Percentiles rank a stretch among this genome's conserved stretches.
Evolutionary conservation across 2,329 filamentous ascomycete genomes (phyloP).

Genomic region (Penicillium palitans): DNA sequence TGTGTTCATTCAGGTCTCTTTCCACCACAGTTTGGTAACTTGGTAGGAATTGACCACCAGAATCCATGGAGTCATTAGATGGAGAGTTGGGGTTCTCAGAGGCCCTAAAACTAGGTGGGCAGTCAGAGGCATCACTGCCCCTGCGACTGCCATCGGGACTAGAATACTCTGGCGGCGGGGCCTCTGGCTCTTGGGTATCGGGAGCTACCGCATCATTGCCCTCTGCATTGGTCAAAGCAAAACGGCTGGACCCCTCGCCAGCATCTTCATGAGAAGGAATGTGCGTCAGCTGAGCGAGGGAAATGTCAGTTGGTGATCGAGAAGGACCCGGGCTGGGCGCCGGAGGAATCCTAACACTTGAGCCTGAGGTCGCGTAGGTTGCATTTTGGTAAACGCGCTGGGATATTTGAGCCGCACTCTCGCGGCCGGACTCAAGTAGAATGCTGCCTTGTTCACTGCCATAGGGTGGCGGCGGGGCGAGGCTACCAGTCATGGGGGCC

Average conservation of each 20-base stretch:
- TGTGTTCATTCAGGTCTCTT: slow-evolving; percentile 10
- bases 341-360: slow-evolving; percentile 70
- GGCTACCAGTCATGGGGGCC: slow-evolving; percentile 89
- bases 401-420: slow-evolving; percentile 48
- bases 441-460: slow-evolving; percentile 97
- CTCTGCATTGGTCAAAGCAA: slow-evolving; percentile 27
- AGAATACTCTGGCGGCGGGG: slow-evolving; percentile 53
- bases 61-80: neutral
- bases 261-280: slow-evolving; percentile 66
- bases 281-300: slow-evolving; percentile 79
- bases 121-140: slow-evolving; percentile 56
- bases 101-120: slow-evolving; percentile 10
- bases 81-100: slow-evolving; percentile 1
- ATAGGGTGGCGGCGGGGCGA: slow-evolving; percentile 93
- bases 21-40: slow-evolving; percentile 25
- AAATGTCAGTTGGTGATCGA: slow-evolving; percentile 92
- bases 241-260: slow-evolving; percentile 67
- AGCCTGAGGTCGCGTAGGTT: slow-evolving; percentile 74
- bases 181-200: slow-evolving; percentile 26
- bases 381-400: slow-evolving; percentile 51
- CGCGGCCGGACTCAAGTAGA: slow-evolving; percentile 78
- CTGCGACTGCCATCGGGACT: slow-evolving; percentile 56
- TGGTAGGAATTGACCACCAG: slow-evolving; percentile 15
- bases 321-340: slow-evolving; percentile 86
- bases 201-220: slow-evolving; percentile 11